Conservation (phyloP, 176 grass and related monocot species). For the Zizania latifolia region DNA sequence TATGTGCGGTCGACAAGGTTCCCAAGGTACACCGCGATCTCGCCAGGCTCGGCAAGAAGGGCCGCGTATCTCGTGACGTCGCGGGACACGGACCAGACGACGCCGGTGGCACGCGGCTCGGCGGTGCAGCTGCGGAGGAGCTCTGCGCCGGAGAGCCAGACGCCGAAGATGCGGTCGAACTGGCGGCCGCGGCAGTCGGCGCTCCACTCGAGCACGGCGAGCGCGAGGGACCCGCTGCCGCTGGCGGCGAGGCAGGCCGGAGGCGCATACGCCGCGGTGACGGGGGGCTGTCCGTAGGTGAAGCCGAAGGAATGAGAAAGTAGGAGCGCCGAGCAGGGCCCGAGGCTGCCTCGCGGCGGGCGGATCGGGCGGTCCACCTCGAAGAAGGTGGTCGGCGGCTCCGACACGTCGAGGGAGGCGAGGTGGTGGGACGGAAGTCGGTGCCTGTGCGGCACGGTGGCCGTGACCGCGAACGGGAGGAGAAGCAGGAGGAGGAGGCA, state of each 20-base stretch:
- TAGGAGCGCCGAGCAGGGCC: slow-evolving; percentile 39
- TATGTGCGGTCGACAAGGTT: slow-evolving; percentile 51
- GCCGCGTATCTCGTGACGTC: slow-evolving; percentile 63
- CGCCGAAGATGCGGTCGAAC: slow-evolving; percentile 79
- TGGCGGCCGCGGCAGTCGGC: slow-evolving; percentile 68
- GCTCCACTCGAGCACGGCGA: slow-evolving; percentile 58
- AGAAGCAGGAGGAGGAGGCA: neutral
- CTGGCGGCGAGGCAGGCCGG: slow-evolving; percentile 27
- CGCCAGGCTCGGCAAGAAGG: slow-evolving; percentile 28
- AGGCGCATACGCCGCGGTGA: slow-evolving; percentile 35
- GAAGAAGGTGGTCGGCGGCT: slow-evolving; percentile 61
- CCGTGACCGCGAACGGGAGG: neutral
- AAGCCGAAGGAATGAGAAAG: slow-evolving; percentile 40
- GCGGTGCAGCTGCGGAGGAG: slow-evolving; percentile 77
- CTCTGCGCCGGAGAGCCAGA: slow-evolving; percentile 75
- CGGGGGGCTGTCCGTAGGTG: slow-evolving; percentile 38
- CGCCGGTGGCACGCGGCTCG: slow-evolving; percentile 53
- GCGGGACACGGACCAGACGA: slow-evolving; percentile 67
- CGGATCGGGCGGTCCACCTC: slow-evolving; percentile 69
- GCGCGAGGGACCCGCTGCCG: slow-evolving; percentile 24
- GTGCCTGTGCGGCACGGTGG: slow-evolving; percentile 9
- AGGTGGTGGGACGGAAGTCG: neutral
- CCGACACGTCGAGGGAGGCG: slow-evolving; percentile 25
- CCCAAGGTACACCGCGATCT: slow-evolving; percentile 53
- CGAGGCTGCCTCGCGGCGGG: slow-evolving; percentile 19